Conservation (phyloP, 1,139 yeast genomes). For the Lodderomyces beijingensis region DNA sequence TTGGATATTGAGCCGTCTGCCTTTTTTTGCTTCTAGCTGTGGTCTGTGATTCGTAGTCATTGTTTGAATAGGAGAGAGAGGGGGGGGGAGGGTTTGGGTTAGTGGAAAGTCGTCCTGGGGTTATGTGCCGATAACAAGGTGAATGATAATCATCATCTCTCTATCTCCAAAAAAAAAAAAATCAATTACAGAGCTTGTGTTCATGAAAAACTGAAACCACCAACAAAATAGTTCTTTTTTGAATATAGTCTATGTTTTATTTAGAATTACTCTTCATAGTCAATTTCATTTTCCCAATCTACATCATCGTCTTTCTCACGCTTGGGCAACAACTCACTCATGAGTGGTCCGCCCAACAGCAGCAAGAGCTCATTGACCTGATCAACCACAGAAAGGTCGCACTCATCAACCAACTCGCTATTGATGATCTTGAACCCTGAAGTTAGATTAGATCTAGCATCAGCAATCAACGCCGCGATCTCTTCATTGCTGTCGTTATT, state of each 20-base stretch:
- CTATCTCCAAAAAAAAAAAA: too few species aligned
- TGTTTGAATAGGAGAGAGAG: too few species aligned
- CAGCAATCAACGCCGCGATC: constrained; percentile 32
- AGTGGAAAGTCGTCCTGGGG: too few species aligned
- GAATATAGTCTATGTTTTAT: too few species aligned
- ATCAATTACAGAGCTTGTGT: too few species aligned
- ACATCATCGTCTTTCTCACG: constrained; percentile 28
- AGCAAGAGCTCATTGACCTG: constrained; percentile 48
- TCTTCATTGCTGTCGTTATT: constrained; percentile 20
- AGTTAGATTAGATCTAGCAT: constrained; percentile 52
- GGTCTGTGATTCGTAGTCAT: constrained; percentile 75
- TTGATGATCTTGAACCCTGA: constrained; percentile 50
- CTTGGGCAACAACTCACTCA: constrained; percentile 44
- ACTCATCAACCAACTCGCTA: constrained; percentile 40
- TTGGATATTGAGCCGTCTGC: constrained; percentile 43
- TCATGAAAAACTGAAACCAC: too few species aligned
- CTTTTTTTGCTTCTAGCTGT: constrained; percentile 81
- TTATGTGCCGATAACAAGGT: too few species aligned
- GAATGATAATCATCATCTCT: too few species aligned
- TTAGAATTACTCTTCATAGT: constrained; percentile 14
- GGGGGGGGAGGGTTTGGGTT: too few species aligned
- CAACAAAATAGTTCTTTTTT: too few species aligned
- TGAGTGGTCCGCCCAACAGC: constrained; percentile 58
- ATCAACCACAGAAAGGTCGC: constrained; percentile 51
- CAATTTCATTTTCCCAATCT: constrained; percentile 46